Conservation (phyloP, 2,329 filamentous ascomycete species). For the Colletotrichum zoysiae region DNA sequence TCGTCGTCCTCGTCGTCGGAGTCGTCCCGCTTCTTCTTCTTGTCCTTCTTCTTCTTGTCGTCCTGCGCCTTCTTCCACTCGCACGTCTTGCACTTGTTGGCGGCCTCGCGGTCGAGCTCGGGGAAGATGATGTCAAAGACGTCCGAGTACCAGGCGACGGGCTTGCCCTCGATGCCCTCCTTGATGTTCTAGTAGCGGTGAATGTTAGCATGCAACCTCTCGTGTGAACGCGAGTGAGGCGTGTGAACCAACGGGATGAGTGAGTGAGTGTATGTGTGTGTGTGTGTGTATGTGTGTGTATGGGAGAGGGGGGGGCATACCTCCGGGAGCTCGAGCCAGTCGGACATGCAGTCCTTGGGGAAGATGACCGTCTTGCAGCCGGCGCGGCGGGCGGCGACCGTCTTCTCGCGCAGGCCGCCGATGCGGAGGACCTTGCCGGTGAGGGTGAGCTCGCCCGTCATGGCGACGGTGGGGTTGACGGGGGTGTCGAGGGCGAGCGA, state of each 20-base stretch:
- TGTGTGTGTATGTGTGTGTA: too few relatives aligned
- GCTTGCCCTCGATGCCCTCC: constrained; percentile 90
- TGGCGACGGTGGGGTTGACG: constrained; percentile 88
- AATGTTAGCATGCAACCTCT: constrained; percentile 14
- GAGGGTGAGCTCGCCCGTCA: constrained; percentile 97
- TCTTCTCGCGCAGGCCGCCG: constrained; percentile 95
- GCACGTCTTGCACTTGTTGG: constrained; percentile 78
- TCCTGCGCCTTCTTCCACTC: constrained; percentile 65
- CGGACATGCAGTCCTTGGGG: constrained; percentile 93
- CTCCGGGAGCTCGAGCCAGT: constrained; percentile 97
- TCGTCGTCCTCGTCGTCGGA: constrained; percentile 50
- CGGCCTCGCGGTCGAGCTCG: constrained; percentile 77
- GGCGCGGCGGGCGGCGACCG: constrained; percentile 90
- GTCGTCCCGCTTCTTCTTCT: constrained; percentile 40
- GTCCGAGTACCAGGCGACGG: constrained; percentile 93
- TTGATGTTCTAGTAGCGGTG: constrained; percentile 86
- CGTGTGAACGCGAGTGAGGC: not conserved
- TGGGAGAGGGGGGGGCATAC: constrained; percentile 66
- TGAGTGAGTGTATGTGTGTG: too few relatives aligned
- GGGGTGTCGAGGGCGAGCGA: constrained; percentile 84
- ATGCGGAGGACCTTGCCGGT: constrained; percentile 97
- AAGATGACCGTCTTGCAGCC: constrained; percentile 96
- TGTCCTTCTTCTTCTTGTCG: constrained; percentile 48
- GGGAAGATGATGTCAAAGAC: constrained; percentile 94
- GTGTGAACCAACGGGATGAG: not conserved